Percentiles rank a stretch among this genome's conserved stretches.
These are phyloP conservation scores for Apophysomyces variabilis DNA, from an alignment of 371 early-diverging fungal genomes.

Conservation along the genomic window DNA sequence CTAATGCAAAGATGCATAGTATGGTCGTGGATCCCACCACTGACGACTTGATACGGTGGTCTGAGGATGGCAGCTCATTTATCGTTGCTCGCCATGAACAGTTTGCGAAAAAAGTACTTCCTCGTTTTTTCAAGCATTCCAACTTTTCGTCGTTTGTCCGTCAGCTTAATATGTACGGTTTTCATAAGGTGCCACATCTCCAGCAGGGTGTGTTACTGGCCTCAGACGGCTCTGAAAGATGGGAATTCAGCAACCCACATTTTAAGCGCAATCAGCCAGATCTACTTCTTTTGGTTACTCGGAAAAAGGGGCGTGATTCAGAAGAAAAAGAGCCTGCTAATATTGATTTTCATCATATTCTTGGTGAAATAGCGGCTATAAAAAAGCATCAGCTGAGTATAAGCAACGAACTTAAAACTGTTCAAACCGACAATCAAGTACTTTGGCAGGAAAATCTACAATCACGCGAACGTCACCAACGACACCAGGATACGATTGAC, in stretches of 20 bases:
- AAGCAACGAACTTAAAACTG: slow-evolving; percentile 80
- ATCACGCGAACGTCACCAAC: slow-evolving; percentile 76
- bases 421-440: slow-evolving; percentile 87
- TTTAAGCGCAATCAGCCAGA: slow-evolving; percentile 64
- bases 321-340: slow-evolving; percentile 57
- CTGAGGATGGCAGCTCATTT: slow-evolving; percentile 78
- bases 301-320: slow-evolving; percentile 58
- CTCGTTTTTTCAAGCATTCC: slow-evolving; percentile 91
- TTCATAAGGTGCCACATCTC: slow-evolving; percentile 82
- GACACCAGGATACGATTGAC: slow-evolving; percentile 92
- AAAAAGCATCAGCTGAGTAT: slow-evolving; percentile 90
- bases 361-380: slow-evolving; percentile 86
- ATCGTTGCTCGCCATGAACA: slow-evolving; percentile 72
- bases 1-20: slow-evolving; percentile 26
- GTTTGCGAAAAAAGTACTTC: slow-evolving; percentile 85
- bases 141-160: slow-evolving; percentile 95
- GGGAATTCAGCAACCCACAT: slow-evolving; percentile 66
- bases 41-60: slow-evolving; percentile 79
- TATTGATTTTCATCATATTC: slow-evolving; percentile 62
- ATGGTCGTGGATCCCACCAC: slow-evolving; percentile 76
- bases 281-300: slow-evolving; percentile 56
- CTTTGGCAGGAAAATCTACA: slow-evolving; percentile 88
- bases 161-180: slow-evolving; percentile 94
- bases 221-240: slow-evolving; percentile 63
- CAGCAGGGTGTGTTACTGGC: slow-evolving; percentile 76